Base-by-base conservation (phyloP, 2,329 filamentous ascomycete species). In the Claviceps pazoutovae region DNA sequence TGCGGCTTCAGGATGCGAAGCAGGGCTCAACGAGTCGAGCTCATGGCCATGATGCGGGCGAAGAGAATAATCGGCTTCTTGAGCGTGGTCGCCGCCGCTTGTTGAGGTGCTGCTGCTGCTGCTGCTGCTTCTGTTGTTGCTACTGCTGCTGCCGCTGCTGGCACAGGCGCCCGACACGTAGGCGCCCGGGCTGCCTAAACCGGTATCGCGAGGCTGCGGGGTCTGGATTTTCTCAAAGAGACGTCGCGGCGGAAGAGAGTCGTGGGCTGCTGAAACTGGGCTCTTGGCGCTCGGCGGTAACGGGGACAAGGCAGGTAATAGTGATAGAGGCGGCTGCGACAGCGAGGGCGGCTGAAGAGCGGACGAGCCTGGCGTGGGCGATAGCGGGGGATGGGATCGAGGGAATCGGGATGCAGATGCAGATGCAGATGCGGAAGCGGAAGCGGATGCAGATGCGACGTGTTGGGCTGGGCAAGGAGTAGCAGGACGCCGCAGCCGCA, bases 1-100 rank as follows among this genome's bases (percentile, higher is more conserved):
- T 47, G 63, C 59, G 48, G 65, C 60, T 49, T 53, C 39, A 52
- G 53, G 23, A 46, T 52, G 53, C 52, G 56, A 56, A 42, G 66
- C 62, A 49, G 57, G 53, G 54, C 52, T 65, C 57, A 61, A 55
- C 46, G 55, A 51, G 50, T 60, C 60, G 56, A 58, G 59, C 54
- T 61, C 59, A 55, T 58, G 57, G 56, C 57, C 55, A 58, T 58
- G 53, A 45, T 49, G 53, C 48, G 50, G 36, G 2, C 34, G 17
- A 23, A 34, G 37, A 5, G 49, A 23, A 30, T 50, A 46, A 52
- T 49, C 52, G 34, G 46, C 17, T 49, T 30, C 26, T 30, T 52
- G 52, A 55, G 53, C 50, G 51, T 59, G 57, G 52, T 57, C 53
- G 53, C 55, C 56, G 49, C 56, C 46, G 53, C 50, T 53, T 11